Percentiles rank a stretch among this genome's conserved stretches.
Conservation (phyloP, 768 basidiomycete genomes). For the Cystofilobasidium bisporidii region DNA sequence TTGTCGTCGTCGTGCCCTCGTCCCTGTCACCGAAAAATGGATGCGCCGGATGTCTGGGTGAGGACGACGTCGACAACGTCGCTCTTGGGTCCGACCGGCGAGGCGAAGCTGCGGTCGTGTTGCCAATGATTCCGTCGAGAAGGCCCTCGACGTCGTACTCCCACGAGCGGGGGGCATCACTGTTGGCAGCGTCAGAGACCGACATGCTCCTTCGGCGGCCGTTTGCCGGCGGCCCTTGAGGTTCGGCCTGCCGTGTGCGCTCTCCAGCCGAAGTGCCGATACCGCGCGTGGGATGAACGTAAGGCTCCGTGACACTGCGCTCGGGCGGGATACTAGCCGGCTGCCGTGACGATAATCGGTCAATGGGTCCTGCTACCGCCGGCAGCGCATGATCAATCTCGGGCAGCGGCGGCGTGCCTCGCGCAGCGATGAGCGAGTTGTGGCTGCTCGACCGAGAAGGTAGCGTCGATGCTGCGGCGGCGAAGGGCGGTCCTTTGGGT, state of each 20-base stretch:
- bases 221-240: neutral
- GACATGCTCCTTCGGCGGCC: constrained; percentile 13
- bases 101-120: no score
- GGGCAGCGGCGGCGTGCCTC: neutral
- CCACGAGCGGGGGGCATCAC: neutral
- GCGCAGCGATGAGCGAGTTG: neutral
- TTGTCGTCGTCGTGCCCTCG: neutral
- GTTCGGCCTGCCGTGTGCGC: neutral
- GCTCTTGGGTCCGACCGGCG: neutral
- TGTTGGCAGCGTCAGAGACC: neutral
- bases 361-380: neutral
- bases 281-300: neutral
- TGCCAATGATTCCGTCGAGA: constrained; percentile 20
- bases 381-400: neutral
- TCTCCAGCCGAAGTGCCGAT: no score
- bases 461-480: neutral
- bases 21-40: neutral
- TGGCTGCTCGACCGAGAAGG: neutral
- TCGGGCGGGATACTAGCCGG: neutral
- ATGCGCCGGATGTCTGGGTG: neutral
- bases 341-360: neutral
- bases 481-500: neutral
- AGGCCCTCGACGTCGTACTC: constrained; percentile 24
- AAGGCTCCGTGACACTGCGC: neutral
- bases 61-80: neutral